Base-by-base conservation (phyloP, 192 early-diverging fungal species). In the Lobosporangium transversale region DNA sequence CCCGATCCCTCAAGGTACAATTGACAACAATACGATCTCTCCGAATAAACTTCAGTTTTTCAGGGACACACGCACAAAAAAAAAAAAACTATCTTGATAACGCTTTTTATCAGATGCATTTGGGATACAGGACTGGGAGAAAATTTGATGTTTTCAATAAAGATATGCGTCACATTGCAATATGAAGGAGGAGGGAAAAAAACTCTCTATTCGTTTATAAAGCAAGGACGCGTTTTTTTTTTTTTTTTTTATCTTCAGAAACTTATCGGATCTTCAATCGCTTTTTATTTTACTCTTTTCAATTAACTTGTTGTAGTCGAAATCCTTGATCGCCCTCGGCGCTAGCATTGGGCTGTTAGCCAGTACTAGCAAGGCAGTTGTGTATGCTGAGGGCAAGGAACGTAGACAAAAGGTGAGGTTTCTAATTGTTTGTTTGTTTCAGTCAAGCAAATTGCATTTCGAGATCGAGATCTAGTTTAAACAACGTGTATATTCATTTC, bases 331-430 rank as follows among this genome's bases (percentile, higher is more conserved):
- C 20, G 65, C 59, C 47, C 30, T 76, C 23, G 73, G 73, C 20
- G 59, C 53, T 50, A 58, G 62, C 12, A 37, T 54, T 31, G 59
- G 73, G 35, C 73, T 76, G 14, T 61, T 56, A 45, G 30, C 52
- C 45, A 67, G 73, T 59, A 67, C 63, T 17, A 66, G 33, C 27
- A 52, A 51, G 15, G 63, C 57, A 21, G 50, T 76, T 33, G 73
- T 50, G 18, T 53, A 62, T 32, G 65, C 65, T 20, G 73, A 76
- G 47, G 73, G 73, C 27, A 54, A 42, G 31, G 73, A 76, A 53
- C 73, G 73, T 47, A 76, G 62, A 65, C 64, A 76, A 52, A 76
- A 76, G 64, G 73, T 76, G 33, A 36, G 53, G 18, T 20, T 30
- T 42, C 14, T 31, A 4, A 27, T 44, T 23, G n/a, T 42, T 24